Base-by-base conservation (phyloP, 306 rosid genomes). In the Pyrus bretschneideri region DNA sequence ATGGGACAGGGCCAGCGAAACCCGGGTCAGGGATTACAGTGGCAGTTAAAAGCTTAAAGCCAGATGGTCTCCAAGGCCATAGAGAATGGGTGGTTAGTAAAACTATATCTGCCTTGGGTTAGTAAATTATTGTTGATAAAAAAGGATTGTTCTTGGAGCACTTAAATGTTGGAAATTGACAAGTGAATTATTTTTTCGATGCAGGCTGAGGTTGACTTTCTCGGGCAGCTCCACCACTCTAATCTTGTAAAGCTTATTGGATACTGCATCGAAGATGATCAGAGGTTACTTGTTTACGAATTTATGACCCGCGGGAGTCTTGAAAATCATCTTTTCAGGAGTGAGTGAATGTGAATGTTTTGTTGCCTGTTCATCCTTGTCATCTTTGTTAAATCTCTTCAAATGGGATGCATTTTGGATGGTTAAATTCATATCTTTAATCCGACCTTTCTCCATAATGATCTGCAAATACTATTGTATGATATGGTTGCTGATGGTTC, bases 41-140 rank as follows among this genome's bases (percentile, higher is more conserved):
- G 68, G 98, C 98, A 69, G 96, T 93, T 64, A 93, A 93, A 87
- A 93, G 93, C 89, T 87, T 93, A 84, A 93, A 93, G 83, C 94
- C 91, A 45, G 98, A 93, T 79, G 98, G 96, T 62, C 98, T 94
- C 69, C 98, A 94, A 73, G 98, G 98, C 80, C 98, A 94, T 81
- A 91, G 98, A 90, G 98, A 94, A 90, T 94, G 98, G 98, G 90
- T 91, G 97, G 98, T 94, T 88, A 94, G 97, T 94, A 88, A 82
- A 81, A 83, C 10, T 40, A 40, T 88, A 85, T 91, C 83, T 87
- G 86, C 87, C 79, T 90, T 89, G 86, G 88, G 88, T 89, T 89
- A 87, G 92, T 87, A 87, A 87, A 78, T 85, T 85, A 80, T 80
- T 84, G 71, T 68, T 76, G 70, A 76, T 25, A 80, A 51, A 62